A percentile compares a stretch with the other conserved stretches of the same genome.
Evolutionary conservation across 345 rosid species (phyloP).

Genomic region (Garcia nutans): DNA sequence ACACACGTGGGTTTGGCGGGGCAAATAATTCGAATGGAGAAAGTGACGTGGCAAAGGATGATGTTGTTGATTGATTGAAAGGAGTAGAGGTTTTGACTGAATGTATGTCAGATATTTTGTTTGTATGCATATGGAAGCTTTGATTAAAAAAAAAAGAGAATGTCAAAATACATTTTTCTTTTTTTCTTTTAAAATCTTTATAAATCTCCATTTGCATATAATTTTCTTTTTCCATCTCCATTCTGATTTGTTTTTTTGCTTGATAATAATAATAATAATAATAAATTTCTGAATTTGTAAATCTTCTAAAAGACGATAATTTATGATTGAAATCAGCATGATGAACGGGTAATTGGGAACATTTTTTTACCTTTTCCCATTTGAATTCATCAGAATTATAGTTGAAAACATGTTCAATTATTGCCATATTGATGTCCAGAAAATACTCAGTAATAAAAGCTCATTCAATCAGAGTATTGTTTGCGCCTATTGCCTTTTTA

Average conservation of each 20-base stretch:
- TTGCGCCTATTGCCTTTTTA: neutral
- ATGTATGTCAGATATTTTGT: neutral
- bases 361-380: too few species aligned
- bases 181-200: too few species aligned
- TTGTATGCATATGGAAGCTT: conserved; percentile 8
- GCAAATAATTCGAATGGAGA: conserved; percentile 18
- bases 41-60: conserved; percentile 29
- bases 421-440: conserved; percentile 1
- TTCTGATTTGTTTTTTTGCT: too few species aligned
- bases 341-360: too few species aligned
- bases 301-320: too few species aligned
- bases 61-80: neutral
- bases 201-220: too few species aligned
- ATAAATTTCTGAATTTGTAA: too few species aligned
- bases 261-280: too few species aligned
- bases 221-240: too few species aligned
- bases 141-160: neutral
- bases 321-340: too few species aligned
- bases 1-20: conserved; percentile 35
- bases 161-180: neutral
- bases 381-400: neutral
- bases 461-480: neutral
- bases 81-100: neutral
- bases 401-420: neutral
- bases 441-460: neutral